Evolutionary conservation across 352 stramenopile species (phyloP).

Genomic region (Globisporangium cederbergense): DNA sequence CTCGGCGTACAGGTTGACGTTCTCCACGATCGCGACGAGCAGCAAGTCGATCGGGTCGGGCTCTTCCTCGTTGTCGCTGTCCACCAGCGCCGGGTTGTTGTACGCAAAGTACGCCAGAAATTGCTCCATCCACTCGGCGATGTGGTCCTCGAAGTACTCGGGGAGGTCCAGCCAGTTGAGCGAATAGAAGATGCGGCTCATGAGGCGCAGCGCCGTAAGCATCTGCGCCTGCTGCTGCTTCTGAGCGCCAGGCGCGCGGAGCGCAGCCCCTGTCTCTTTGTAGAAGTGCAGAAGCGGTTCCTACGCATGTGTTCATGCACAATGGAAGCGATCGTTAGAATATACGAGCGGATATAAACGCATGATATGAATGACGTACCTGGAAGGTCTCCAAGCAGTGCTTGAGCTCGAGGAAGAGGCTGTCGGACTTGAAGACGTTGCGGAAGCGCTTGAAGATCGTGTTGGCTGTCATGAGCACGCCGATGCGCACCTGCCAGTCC

Average conservation of each 20-base stretch:
- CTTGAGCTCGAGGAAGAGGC: constrained; percentile 93
- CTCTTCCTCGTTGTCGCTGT: constrained; percentile 91
- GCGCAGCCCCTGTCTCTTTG: constrained; percentile 56
- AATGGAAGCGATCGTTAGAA: background rate
- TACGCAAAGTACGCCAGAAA: constrained; percentile 96
- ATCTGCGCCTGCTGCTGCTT: constrained; percentile 65
- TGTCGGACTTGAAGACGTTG: constrained; percentile 96
- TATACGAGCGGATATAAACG: constrained; percentile 5
- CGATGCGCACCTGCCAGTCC: constrained; percentile 92
- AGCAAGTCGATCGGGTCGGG: constrained; percentile 91
- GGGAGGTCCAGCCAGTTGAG: constrained; percentile 99
- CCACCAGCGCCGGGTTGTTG: constrained; percentile 89
- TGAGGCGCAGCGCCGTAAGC: constrained; percentile 84
- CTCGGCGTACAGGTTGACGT: constrained; percentile 96
- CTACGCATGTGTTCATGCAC: constrained; percentile 12
- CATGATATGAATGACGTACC: constrained; percentile 27
- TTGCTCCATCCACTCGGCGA: constrained; percentile 94
- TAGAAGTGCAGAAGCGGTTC: constrained; percentile 75
- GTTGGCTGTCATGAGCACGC: constrained; percentile 97
- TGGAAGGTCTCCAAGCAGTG: constrained; percentile 94
- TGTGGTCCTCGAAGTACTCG: constrained; percentile 99
- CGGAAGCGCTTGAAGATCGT: constrained; percentile 98
- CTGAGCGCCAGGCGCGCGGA: constrained; percentile 37
- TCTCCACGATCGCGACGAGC: constrained; percentile 95
- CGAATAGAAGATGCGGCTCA: constrained; percentile 97